A percentile compares a stretch with the other conserved stretches of the same genome.
Evolutionary conservation across 257 asterid species (phyloP).

Genomic region (Ilex asprella): DNA sequence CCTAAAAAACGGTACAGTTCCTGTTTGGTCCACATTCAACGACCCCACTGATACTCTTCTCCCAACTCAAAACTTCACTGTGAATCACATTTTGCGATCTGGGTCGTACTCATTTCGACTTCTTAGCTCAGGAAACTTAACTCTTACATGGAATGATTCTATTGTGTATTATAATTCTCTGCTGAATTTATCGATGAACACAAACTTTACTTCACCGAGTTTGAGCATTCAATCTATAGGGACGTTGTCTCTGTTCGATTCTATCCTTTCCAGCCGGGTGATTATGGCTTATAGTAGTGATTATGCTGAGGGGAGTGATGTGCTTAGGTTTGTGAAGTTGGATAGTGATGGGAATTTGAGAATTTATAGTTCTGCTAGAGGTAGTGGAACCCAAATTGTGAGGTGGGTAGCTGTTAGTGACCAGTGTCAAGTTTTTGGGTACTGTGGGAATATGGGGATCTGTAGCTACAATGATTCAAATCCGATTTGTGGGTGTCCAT

Average conservation of each 20-base stretch:
- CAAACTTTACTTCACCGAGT: not conserved
- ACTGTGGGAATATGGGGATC: not conserved
- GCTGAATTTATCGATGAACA: not conserved
- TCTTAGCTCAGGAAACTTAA: not conserved
- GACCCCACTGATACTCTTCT: not conserved
- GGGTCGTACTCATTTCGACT: conserved; percentile 1
- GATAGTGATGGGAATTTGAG: conserved; percentile 1
- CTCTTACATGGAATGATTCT: conserved; percentile 1
- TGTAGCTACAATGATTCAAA: conserved; percentile 1
- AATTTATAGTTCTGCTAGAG: not conserved
- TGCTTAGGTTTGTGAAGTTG: not conserved
- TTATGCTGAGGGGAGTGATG: conserved; percentile 1
- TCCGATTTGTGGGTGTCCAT: conserved; percentile 1
- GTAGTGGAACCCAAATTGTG: not conserved
- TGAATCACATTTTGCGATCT: not conserved
- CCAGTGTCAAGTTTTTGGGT: not conserved
- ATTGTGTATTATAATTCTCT: not conserved
- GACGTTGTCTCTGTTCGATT: not conserved
- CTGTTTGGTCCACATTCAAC: not conserved
- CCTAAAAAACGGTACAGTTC: not conserved
- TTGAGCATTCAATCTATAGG: not conserved
- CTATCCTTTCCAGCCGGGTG: not conserved
- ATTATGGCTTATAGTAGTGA: conserved; percentile 2
- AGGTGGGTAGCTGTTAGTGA: not conserved
- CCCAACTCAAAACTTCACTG: not conserved